Conservation (phyloP, 495 filamentous ascomycete species). For the Jackrogersella multiformis region DNA sequence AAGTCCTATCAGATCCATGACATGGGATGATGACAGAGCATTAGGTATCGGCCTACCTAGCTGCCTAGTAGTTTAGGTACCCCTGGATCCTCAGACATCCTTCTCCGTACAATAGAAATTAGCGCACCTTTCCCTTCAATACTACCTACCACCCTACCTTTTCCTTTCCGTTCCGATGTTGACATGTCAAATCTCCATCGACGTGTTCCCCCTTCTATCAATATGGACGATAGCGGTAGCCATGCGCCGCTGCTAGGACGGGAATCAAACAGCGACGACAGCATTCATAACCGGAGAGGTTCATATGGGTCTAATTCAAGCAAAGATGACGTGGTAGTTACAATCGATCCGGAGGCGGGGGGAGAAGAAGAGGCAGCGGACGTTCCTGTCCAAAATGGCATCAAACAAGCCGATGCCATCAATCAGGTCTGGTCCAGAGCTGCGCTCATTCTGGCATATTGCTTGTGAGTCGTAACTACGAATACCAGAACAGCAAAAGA, state of each 20-base stretch:
- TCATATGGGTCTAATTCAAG: slow-evolving; percentile 39
- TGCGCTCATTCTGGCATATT: slow-evolving; percentile 52
- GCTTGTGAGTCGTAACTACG: slow-evolving; percentile 47
- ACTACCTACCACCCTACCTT: slow-evolving; percentile 15
- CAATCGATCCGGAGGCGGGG: slow-evolving; percentile 2
- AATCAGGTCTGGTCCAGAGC: slow-evolving; percentile 57
- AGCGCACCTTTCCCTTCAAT: slow-evolving; percentile 9
- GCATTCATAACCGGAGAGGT: slow-evolving; percentile 27
- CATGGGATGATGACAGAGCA: slow-evolving; percentile 39
- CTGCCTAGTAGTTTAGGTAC: too few species aligned
- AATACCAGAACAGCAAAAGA: not conserved
- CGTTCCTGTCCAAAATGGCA: slow-evolving; percentile 45
- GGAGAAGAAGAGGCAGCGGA: slow-evolving; percentile 43
- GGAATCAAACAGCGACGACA: slow-evolving; percentile 29
- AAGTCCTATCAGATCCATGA: slow-evolving; percentile 32
- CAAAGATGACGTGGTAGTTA: slow-evolving; percentile 33
- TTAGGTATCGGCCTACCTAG: too few species aligned
- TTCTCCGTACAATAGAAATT: slow-evolving; percentile 12
- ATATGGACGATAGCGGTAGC: slow-evolving; percentile 41
- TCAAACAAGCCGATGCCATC: slow-evolving; percentile 56
- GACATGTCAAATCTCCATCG: slow-evolving; percentile 43
- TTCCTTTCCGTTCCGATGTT: not conserved
- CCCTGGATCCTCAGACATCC: slow-evolving; percentile 4
- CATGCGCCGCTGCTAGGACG: slow-evolving; percentile 40
- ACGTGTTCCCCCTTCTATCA: slow-evolving; percentile 27